A percentile compares a stretch with the other conserved stretches of the same genome.
These are phyloP conservation scores for Microdochium bolleyi DNA, from an alignment of 2,329 filamentous ascomycete genomes.

Conservation along the genomic window DNA sequence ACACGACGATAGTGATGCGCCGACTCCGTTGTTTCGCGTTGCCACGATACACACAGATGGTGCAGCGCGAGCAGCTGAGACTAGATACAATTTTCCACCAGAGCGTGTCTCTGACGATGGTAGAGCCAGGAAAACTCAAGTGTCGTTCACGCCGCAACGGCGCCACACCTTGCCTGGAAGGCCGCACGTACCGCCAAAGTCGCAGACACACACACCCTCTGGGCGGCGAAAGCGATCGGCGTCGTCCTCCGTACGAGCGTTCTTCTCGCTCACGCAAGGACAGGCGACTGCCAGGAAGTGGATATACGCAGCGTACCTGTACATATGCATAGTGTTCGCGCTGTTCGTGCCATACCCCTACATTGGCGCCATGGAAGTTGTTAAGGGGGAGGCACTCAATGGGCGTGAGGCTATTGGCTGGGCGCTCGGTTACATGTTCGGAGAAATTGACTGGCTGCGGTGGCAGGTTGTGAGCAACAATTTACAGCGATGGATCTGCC, in stretches of 20 bases:
- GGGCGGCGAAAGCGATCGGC: conserved; percentile 59
- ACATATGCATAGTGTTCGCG: conserved; percentile 55
- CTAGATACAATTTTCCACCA: neutral
- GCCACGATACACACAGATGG: conserved; percentile 10
- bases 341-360: conserved; percentile 44
- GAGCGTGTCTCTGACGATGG: neutral
- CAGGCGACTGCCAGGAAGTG: conserved; percentile 75
- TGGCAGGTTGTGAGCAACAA: conserved; percentile 62
- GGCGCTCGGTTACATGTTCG: conserved; percentile 84
- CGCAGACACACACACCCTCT: conserved; percentile 47
- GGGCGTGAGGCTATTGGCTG: conserved; percentile 82
- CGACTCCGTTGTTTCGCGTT: conserved; percentile 4
- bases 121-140: neutral
- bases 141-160: conserved; percentile 13
- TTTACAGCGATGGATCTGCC: conserved; percentile 66
- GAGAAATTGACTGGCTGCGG: conserved; percentile 65
- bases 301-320: conserved; percentile 75
- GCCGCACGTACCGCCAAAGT: conserved; percentile 23
- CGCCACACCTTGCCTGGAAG: conserved; percentile 46
- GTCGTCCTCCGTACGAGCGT: conserved; percentile 60
- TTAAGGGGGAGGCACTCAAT: conserved; percentile 58
- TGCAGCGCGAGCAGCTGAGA: neutral
- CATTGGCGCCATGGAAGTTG: conserved; percentile 61
- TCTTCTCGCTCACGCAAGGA: conserved; percentile 69
- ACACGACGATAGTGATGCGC: conserved; percentile 14